Percentiles rank a stretch among this genome's conserved stretches.
phyloP scores from a whole-genome alignment of 2,329 filamentous ascomycete genomes.

The Monilinia polystroma region DNA sequence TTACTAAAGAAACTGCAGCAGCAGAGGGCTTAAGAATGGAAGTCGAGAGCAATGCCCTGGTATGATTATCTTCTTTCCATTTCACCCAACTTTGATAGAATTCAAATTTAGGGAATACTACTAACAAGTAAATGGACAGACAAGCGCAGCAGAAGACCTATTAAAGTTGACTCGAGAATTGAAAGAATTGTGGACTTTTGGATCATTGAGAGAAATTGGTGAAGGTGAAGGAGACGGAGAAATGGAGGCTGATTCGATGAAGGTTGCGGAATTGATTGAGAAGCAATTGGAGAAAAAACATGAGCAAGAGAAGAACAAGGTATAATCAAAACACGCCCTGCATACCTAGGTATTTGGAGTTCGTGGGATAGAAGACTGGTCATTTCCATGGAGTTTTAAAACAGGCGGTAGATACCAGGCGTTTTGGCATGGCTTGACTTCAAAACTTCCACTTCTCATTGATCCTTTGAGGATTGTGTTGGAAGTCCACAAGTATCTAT shows the following conservation, averaged over 20 bases:
- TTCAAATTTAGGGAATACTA: not conserved
- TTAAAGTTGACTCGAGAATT: conserved; percentile 49
- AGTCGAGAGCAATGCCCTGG: conserved; percentile 39
- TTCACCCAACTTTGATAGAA: not conserved
- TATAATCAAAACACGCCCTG: not conserved
- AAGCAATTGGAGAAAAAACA: conserved; percentile 26
- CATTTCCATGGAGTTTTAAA: not conserved
- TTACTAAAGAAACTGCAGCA: conserved; percentile 38
- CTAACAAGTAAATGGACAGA: conserved; percentile 27
- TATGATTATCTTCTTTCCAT: conserved; percentile 24
- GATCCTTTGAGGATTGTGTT: not conserved
- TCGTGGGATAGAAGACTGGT: not conserved
- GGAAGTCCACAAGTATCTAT: not conserved
- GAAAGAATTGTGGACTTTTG: conserved; percentile 52
- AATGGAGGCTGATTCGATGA: conserved; percentile 43
- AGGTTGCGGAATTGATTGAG: conserved; percentile 36
- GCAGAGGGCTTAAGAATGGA: conserved; percentile 39
- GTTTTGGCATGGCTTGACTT: not conserved
- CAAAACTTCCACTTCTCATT: not conserved
- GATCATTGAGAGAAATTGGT: conserved; percentile 47
- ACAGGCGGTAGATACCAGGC: conserved; percentile 23
- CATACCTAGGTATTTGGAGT: not conserved
- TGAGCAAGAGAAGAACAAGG: conserved; percentile 15
- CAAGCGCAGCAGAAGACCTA: conserved; percentile 44
- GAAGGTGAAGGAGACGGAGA: conserved; percentile 45